Conservation (phyloP, 768 basidiomycete genomes). For the Strobilomyces dryophilus region DNA sequence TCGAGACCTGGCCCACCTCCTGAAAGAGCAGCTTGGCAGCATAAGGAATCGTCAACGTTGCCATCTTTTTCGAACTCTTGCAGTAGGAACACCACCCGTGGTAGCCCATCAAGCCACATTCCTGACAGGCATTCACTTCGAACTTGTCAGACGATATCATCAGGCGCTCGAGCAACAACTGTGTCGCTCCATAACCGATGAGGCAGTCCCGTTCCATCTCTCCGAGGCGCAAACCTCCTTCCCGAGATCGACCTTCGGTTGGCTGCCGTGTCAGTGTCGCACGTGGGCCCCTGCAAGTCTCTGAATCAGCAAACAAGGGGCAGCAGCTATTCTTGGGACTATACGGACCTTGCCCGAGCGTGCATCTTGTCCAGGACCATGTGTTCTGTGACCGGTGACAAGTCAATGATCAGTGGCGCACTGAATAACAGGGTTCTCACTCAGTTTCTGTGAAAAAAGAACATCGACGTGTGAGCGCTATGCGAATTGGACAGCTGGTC, state of each 20-base stretch:
- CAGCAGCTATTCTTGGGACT: slow-evolving; percentile 9
- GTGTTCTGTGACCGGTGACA: slow-evolving; percentile 54
- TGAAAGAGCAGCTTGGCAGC: slow-evolving; percentile 92
- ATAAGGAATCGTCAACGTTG: slow-evolving; percentile 92
- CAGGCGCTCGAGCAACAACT: slow-evolving; percentile 90
- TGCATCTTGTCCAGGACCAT: slow-evolving; percentile 99
- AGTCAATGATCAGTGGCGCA: slow-evolving; percentile 11
- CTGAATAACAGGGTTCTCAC: slow-evolving; percentile 44
- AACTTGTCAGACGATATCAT: slow-evolving; percentile 99
- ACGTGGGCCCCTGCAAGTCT: slow-evolving; percentile 74
- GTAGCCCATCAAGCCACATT: slow-evolving; percentile 93
- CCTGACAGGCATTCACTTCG: slow-evolving; percentile 92
- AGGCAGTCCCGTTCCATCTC: slow-evolving; percentile 99
- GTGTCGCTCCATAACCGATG: slow-evolving; percentile 98
- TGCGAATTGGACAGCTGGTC: slow-evolving; percentile 3
- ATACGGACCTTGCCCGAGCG: slow-evolving; percentile 80
- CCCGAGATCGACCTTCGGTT: slow-evolving; percentile 96
- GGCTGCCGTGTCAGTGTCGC: slow-evolving; percentile 97
- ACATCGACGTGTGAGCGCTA: neutral
- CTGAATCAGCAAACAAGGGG: slow-evolving; percentile 3
- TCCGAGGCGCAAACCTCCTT: slow-evolving; percentile 93
- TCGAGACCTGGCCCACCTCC: slow-evolving; percentile 50
- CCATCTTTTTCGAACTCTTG: slow-evolving; percentile 96
- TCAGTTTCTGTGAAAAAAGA: slow-evolving; percentile 71
- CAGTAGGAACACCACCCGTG: slow-evolving; percentile 97